phyloP scores from a whole-genome alignment of 2,329 filamentous ascomycete species.

The Beauveria sp. region DNA sequence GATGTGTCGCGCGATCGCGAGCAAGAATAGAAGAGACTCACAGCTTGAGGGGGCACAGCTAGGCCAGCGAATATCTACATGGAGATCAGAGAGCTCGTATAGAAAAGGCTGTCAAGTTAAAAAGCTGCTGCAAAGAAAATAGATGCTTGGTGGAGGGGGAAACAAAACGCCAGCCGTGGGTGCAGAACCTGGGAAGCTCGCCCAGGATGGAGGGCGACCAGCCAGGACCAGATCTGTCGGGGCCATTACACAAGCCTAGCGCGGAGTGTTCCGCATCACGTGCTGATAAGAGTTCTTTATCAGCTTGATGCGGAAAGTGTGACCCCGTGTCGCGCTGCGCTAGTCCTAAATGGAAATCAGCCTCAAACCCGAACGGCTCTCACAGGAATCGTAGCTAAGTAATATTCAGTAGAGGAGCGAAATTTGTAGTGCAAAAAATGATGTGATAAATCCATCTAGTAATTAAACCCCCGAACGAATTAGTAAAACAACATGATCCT shows the following conservation, averaged over 20 bases:
- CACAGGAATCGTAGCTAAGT: too few species aligned
- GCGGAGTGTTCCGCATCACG: conserved; percentile 27
- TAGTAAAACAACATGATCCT: too few species aligned
- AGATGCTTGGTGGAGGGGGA: conserved; percentile 10
- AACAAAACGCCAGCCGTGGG: conserved; percentile 17
- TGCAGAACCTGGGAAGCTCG: conserved; percentile 31
- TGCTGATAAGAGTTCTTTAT: conserved; percentile 23
- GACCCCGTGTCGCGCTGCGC: neutral
- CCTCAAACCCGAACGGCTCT: too few species aligned
- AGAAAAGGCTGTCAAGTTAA: conserved; percentile 16
- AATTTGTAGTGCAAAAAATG: too few species aligned
- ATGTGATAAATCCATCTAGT: too few species aligned
- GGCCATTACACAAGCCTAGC: conserved; percentile 20
- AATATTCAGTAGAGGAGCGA: too few species aligned
- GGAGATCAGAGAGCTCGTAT: conserved; percentile 12
- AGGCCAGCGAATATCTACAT: conserved; percentile 28
- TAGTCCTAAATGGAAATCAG: neutral
- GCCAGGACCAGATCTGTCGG: conserved; percentile 28
- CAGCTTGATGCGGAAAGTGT: conserved; percentile 7
- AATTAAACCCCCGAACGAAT: too few species aligned
- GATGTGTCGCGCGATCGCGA: conserved; percentile 20
- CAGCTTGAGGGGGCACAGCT: conserved; percentile 26
- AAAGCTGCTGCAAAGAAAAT: conserved; percentile 10
- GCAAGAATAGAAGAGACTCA: conserved; percentile 21
- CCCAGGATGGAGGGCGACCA: conserved; percentile 23